Conservation (phyloP, 345 rosid species). For the Orychophragmus violaceus region DNA sequence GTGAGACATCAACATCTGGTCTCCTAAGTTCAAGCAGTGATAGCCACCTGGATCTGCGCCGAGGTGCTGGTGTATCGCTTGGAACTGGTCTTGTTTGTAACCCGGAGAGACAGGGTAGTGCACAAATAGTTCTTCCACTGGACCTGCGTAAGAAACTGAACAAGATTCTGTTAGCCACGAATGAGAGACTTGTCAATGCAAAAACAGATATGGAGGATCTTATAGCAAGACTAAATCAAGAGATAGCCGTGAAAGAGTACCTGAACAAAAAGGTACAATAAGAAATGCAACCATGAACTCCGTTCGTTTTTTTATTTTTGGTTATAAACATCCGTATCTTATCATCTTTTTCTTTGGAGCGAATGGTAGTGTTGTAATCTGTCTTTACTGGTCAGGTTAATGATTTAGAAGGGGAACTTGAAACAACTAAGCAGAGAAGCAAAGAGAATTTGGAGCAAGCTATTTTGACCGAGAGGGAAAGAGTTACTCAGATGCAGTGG, state of each 20-base stretch:
- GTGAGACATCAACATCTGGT: conserved; percentile 59
- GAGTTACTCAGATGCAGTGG: conserved; percentile 91
- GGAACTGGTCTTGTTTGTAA: conserved; percentile 37
- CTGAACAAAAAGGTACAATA: conserved; percentile 73
- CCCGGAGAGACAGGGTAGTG: conserved; percentile 42
- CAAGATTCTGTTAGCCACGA: conserved; percentile 66
- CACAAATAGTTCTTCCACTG: conserved; percentile 64
- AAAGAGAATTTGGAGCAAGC: conserved; percentile 92
- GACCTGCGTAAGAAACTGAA: conserved; percentile 79
- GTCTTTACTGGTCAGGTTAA: conserved; percentile 50
- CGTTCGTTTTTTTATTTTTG: neutral
- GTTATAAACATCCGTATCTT: neutral
- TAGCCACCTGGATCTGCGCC: conserved; percentile 49
- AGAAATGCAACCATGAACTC: neutral
- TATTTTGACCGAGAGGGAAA: conserved; percentile 79
- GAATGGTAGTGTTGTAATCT: conserved; percentile 14
- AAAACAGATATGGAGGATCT: conserved; percentile 98
- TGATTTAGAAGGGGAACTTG: conserved; percentile 90
- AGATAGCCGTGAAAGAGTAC: conserved; percentile 79
- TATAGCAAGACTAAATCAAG: conserved; percentile 81
- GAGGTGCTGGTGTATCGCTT: conserved; percentile 43
- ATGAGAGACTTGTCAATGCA: conserved; percentile 69
- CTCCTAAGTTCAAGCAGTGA: conserved; percentile 52
- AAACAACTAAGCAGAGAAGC: conserved; percentile 74
- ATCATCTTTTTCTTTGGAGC: neutral